Percentiles rank a stretch among this genome's conserved stretches.
Evolutionary conservation across 306 rosid genomes (phyloP).

Genomic region (Quercus rubra): DNA sequence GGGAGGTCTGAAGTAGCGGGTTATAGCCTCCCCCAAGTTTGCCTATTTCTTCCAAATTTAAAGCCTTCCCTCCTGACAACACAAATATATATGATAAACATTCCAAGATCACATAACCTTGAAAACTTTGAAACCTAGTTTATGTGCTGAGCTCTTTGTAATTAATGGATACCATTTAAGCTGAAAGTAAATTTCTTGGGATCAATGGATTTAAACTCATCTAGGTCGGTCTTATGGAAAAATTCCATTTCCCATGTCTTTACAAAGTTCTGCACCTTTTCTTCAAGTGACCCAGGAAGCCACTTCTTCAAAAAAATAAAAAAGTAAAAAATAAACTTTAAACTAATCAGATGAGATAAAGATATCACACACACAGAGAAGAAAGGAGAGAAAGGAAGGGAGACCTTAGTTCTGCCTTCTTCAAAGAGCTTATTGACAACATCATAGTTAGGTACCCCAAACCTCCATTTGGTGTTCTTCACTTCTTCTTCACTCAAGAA

Average conservation of each 20-base stretch:
- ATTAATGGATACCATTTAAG: constrained; percentile 43
- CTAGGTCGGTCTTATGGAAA: constrained; percentile 32
- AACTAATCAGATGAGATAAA: neutral
- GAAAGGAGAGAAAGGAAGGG: neutral
- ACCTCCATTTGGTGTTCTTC: constrained; percentile 58
- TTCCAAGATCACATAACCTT: neutral
- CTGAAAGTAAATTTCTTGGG: constrained; percentile 42
- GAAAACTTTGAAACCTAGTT: neutral
- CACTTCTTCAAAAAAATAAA: constrained; percentile 35
- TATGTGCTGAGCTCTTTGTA: neutral
- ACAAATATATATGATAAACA: neutral
- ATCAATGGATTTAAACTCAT: constrained; percentile 43
- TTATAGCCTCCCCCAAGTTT: constrained; percentile 70
- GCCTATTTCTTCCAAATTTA: constrained; percentile 32
- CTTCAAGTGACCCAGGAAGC: constrained; percentile 62
- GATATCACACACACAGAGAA: neutral
- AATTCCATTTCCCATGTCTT: constrained; percentile 69
- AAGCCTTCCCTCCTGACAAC: constrained; percentile 40
- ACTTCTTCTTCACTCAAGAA: constrained; percentile 40
- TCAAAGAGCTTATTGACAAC: constrained; percentile 60
- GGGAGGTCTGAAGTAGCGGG: constrained; percentile 44
- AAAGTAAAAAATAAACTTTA: neutral
- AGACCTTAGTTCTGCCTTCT: constrained; percentile 58
- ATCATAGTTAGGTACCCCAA: constrained; percentile 43
- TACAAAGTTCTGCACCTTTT: constrained; percentile 48